These are phyloP conservation scores for Spiromastix sp. DNA, from an alignment of 2,329 filamentous ascomycete genomes.

Conservation along the genomic window DNA sequence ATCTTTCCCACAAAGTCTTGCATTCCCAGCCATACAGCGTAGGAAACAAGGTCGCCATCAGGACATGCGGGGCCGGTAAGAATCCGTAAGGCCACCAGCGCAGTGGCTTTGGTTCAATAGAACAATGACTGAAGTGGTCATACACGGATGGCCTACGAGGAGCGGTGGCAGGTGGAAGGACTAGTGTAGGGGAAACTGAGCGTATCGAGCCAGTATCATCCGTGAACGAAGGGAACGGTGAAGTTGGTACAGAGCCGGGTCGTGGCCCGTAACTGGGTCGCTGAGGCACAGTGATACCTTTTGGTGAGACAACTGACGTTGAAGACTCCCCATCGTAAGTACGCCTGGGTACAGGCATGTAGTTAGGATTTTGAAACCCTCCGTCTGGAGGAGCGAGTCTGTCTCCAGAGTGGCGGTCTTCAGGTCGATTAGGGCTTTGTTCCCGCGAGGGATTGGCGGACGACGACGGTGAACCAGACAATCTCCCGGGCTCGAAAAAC, in stretches of 20 bases:
- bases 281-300: constrained; percentile 9
- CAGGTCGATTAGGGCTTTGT: constrained; percentile 20
- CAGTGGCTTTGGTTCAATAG: constrained; percentile 33
- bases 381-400: constrained; percentile 35
- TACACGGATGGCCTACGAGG: no score
- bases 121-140: constrained; percentile 34
- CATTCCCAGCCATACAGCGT: constrained; percentile 72
- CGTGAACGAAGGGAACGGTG: constrained; percentile 59
- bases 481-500: constrained; percentile 7
- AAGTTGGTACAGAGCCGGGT: constrained; percentile 24
- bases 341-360: constrained; percentile 15
- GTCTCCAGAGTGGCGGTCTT: constrained; percentile 23
- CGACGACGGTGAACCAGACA: constrained; percentile 26
- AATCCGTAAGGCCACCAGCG: constrained; percentile 73
- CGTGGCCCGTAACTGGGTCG: not conserved
- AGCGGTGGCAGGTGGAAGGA: constrained; percentile 43
- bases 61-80: constrained; percentile 60
- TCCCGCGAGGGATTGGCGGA: constrained; percentile 20
- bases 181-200: constrained; percentile 45
- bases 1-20: constrained; percentile 75
- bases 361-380: constrained; percentile 28
- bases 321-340: constrained; percentile 15
- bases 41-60: constrained; percentile 71
- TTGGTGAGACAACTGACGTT: constrained; percentile 22
- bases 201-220: constrained; percentile 44